These are phyloP conservation scores for Stephanodiscus triporus DNA, from an alignment of 108 stramenopile genomes.

Conservation along the genomic window DNA sequence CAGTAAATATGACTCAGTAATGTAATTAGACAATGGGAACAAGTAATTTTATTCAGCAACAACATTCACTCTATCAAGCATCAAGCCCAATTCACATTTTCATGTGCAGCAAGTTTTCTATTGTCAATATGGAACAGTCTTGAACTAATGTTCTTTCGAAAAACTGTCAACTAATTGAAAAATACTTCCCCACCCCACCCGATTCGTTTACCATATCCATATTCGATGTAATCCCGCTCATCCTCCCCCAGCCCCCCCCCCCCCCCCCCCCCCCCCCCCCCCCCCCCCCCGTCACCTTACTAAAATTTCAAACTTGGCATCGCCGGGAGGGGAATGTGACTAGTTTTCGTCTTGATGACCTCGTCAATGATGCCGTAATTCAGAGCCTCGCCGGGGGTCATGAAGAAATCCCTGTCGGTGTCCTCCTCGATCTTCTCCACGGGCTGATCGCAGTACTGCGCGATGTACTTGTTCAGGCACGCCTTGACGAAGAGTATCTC, in stretches of 20 bases:
- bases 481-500: conserved; percentile 54
- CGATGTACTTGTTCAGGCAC: conserved; percentile 88
- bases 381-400: conserved; percentile 93
- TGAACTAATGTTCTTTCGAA: too few relatives aligned
- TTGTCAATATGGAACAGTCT: too few relatives aligned
- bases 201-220: too few relatives aligned
- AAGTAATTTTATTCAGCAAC: too few relatives aligned
- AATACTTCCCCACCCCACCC: too few relatives aligned
- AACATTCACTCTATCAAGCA: too few relatives aligned
- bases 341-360: conserved; percentile 94
- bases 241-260: too few relatives aligned
- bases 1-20: too few relatives aligned
- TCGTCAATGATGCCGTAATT: conserved; percentile 98
- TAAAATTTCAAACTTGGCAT: conserved; percentile 66
- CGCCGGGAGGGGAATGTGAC: conserved; percentile 78
- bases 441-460: conserved; percentile 92
- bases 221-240: neutral
- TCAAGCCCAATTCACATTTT: too few relatives aligned
- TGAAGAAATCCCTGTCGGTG: conserved; percentile 96
- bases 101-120: too few relatives aligned
- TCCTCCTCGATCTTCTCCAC: conserved; percentile 95
- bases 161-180: too few relatives aligned
- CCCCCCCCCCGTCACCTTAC: neutral
- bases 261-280: neutral
- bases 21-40: too few relatives aligned